Conservation (phyloP, 2,329 filamentous ascomycete genomes). For the Amylocarpus encephaloides region DNA sequence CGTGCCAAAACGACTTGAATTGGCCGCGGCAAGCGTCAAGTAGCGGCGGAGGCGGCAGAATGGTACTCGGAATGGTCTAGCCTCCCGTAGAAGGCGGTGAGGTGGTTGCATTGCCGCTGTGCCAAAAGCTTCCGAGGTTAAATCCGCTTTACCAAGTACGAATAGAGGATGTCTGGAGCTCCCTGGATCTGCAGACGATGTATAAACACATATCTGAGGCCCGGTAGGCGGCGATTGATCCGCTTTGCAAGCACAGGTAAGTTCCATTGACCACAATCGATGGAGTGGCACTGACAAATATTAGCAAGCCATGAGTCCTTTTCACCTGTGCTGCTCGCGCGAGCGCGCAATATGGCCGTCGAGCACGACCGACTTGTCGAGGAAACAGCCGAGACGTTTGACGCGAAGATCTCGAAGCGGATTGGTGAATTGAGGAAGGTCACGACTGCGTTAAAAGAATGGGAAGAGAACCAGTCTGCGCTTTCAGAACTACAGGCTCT, state of each 20-base stretch:
- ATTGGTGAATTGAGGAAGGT: slow-evolving; percentile 56
- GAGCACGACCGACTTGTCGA: slow-evolving; percentile 52
- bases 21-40: slow-evolving; percentile 9
- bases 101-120: too few relatives aligned
- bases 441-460: slow-evolving; percentile 50
- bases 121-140: not conserved
- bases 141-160: not conserved
- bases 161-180: slow-evolving; percentile 32
- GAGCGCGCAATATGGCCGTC: slow-evolving; percentile 50
- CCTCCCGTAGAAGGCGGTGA: slow-evolving; percentile 5
- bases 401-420: slow-evolving; percentile 51
- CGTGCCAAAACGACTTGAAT: not conserved
- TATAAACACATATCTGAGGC: slow-evolving; percentile 31
- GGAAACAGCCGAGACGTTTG: slow-evolving; percentile 48
- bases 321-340: slow-evolving; percentile 50
- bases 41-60: slow-evolving; percentile 6
- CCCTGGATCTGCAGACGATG: slow-evolving; percentile 50
- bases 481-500: slow-evolving; percentile 48
- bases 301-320: slow-evolving; percentile 29
- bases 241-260: slow-evolving; percentile 42
- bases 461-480: slow-evolving; percentile 48
- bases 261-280: slow-evolving; percentile 6
- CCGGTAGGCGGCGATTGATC: slow-evolving; percentile 24
- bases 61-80: not conserved
- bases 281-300: slow-evolving; percentile 14